These are phyloP conservation scores for Xylaria sp. DNA, from an alignment of 2,329 filamentous ascomycete genomes.

Conservation along the genomic window DNA sequence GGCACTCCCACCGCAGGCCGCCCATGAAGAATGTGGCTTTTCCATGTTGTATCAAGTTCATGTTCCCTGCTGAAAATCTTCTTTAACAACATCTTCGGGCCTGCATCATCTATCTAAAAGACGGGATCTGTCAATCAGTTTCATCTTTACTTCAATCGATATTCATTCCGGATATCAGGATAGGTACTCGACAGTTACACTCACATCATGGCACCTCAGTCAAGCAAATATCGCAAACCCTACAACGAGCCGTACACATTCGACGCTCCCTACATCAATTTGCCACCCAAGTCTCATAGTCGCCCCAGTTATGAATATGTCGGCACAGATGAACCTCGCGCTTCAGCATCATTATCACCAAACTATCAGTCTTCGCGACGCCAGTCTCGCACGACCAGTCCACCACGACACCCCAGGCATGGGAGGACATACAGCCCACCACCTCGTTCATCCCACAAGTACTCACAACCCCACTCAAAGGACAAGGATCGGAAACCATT, in stretches of 20 bases:
- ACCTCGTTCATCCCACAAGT: conserved; percentile 9
- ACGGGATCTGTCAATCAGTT: background rate
- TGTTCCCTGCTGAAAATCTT: no score
- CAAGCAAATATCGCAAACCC: conserved; percentile 22
- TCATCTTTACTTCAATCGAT: background rate
- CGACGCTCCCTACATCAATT: conserved; percentile 28
- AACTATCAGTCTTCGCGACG: conserved; percentile 17
- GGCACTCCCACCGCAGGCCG: background rate
- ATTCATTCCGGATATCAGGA: background rate
- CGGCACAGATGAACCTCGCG: conserved; percentile 27
- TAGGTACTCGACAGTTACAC: background rate
- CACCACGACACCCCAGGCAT: conserved; percentile 24
- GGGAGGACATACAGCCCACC: conserved; percentile 10
- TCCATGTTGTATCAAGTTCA: conserved; percentile 11
- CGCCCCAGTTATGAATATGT: conserved; percentile 28
- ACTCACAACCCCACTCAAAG: conserved; percentile 17
- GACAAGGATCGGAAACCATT: conserved; percentile 7
- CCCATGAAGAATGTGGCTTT: background rate
- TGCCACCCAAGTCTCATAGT: conserved; percentile 16
- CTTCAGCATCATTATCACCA: conserved; percentile 11
- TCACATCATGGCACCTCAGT: conserved; percentile 25
- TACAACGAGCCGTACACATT: conserved; percentile 30
- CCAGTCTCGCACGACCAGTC: conserved; percentile 25
- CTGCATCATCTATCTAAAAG: background rate
- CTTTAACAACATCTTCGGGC: background rate